Percentiles rank a stretch among this genome's conserved stretches.
phyloP scores from a whole-genome alignment of 1,284 basidiomycete species.

The Athelia psychrophila region DNA sequence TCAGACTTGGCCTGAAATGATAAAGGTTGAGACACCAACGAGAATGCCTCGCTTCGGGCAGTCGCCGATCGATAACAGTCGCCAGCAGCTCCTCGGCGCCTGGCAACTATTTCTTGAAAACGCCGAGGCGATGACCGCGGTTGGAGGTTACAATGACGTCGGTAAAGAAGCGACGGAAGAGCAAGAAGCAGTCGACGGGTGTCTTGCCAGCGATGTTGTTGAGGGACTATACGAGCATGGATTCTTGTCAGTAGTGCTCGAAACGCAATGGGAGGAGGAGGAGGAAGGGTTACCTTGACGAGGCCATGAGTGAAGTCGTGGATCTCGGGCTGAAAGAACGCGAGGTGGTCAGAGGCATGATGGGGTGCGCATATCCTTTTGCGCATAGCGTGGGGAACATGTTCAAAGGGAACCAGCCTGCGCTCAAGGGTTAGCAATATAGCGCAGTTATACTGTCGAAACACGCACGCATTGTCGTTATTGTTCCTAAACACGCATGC shows the following conservation, averaged over 20 bases:
- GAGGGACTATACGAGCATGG: conserved; percentile 42
- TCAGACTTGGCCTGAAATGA: conserved; percentile 19
- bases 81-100: conserved; percentile 61
- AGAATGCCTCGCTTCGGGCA: conserved; percentile 76
- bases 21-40: conserved; percentile 30
- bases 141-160: conserved; percentile 64
- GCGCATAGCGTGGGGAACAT: conserved; percentile 60
- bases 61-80: conserved; percentile 67
- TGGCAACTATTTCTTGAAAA: conserved; percentile 61
- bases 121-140: conserved; percentile 65
- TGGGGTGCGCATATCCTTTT: conserved; percentile 71
- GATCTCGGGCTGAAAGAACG: conserved; percentile 65
- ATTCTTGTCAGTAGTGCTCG: too few relatives aligned
- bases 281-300: conserved; percentile 41
- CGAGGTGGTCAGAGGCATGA: conserved; percentile 58
- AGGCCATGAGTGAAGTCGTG: conserved; percentile 51
- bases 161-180: conserved; percentile 74
- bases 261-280: conserved; percentile 6
- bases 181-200: conserved; percentile 59
- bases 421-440: too few relatives aligned
- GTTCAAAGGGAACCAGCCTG: conserved; percentile 72
- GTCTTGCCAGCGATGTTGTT: conserved; percentile 50
- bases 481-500: too few relatives aligned
- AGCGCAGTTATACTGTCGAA: too few relatives aligned
- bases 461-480: too few relatives aligned